Percentiles rank a stretch among this genome's conserved stretches.
Evolutionary conservation across 306 rosid genomes (phyloP).

Genomic region (Lathyrus sativus): DNA sequence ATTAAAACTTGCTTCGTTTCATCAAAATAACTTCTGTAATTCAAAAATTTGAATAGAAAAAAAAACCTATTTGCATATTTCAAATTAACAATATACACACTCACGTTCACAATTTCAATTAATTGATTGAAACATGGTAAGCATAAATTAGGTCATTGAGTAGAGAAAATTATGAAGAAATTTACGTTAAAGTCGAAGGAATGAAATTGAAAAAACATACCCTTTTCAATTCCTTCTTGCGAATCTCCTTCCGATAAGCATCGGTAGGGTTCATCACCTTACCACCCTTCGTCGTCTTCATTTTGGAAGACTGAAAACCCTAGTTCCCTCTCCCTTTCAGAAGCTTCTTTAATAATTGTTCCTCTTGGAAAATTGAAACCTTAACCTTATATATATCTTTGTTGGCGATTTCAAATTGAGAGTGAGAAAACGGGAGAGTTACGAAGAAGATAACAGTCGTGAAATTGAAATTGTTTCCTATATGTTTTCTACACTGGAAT

Average conservation of each 20-base stretch:
- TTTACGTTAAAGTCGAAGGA: background rate
- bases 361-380: constrained; percentile 27
- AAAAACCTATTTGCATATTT: background rate
- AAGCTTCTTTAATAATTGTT: constrained; percentile 7
- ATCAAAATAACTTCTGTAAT: constrained; percentile 1
- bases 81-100: background rate
- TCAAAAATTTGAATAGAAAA: background rate
- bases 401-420: constrained; percentile 20
- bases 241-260: constrained; percentile 93
- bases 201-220: constrained; percentile 36
- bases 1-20: background rate
- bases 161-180: background rate
- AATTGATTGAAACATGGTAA: background rate
- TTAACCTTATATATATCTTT: background rate
- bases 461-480: background rate
- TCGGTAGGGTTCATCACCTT: constrained; percentile 98
- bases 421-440: background rate
- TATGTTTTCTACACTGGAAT: background rate
- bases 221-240: constrained; percentile 93
- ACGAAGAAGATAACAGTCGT: background rate
- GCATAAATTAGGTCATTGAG: constrained; percentile 26
- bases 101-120: constrained; percentile 2
- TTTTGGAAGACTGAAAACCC: constrained; percentile 38
- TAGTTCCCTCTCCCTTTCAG: constrained; percentile 24
- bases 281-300: constrained; percentile 98